Evolutionary conservation across 2,329 filamentous ascomycete genomes (phyloP).

Genomic region (Cytospora piceae): DNA sequence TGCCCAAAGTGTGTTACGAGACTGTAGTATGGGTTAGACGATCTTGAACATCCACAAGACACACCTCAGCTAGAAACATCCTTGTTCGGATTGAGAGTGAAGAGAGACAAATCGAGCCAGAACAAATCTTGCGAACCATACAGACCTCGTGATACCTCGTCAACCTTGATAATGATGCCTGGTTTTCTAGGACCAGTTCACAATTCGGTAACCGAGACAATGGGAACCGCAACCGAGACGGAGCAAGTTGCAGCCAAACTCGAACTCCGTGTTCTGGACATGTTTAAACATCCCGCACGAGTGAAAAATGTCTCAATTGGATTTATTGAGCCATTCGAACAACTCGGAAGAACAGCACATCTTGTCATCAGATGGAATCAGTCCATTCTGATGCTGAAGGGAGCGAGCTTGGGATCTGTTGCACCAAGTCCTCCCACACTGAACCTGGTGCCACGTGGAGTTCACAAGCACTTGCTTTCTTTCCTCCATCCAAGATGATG

Average conservation of each 20-base stretch:
- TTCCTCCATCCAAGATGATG: constrained; percentile 8
- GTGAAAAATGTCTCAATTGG: neutral
- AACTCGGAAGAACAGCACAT: neutral
- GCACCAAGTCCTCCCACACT: neutral
- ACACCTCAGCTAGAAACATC: constrained; percentile 4
- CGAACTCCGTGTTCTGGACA: neutral
- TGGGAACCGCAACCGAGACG: neutral
- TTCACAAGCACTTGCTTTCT: constrained; percentile 24
- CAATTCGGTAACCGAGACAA: neutral
- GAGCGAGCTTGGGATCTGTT: neutral
- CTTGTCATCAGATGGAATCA: neutral
- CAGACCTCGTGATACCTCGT: neutral
- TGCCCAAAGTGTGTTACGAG: neutral
- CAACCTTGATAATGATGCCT: neutral
- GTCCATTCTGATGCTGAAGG: neutral
- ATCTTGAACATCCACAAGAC: constrained; percentile 11
- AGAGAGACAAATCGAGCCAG: neutral
- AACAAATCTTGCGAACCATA: neutral
- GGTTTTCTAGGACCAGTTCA: neutral
- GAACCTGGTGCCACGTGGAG: constrained; percentile 19
- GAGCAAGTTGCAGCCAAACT: neutral
- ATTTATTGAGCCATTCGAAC: neutral
- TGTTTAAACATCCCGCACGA: neutral
- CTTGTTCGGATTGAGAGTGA: neutral
- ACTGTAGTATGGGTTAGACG: neutral